A percentile compares a stretch with the other conserved stretches of the same genome.
These are phyloP conservation scores for Endogone sp. DNA, from an alignment of 192 early-diverging fungal genomes.

Conservation along the genomic window DNA sequence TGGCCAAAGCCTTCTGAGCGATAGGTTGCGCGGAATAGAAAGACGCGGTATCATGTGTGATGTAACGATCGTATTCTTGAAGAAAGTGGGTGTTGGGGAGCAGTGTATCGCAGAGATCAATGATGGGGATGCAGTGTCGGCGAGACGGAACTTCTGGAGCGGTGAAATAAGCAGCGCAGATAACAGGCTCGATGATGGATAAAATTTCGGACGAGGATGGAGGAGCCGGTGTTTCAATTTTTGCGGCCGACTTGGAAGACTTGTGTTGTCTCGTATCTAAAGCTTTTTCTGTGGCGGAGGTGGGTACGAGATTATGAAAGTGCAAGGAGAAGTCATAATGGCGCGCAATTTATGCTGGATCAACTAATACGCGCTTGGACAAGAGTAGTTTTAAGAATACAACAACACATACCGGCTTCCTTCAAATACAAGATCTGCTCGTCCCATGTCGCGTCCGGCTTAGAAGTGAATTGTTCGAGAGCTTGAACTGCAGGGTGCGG, in stretches of 20 bases:
- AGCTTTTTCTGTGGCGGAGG: slow-evolving; percentile 2
- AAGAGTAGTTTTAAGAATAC: neutral
- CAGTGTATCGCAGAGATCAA: slow-evolving; percentile 10
- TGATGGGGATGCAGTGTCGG: slow-evolving; percentile 25
- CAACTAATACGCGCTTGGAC: neutral
- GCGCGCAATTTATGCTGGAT: too few relatives aligned
- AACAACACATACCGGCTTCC: slow-evolving; percentile 17
- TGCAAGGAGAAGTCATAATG: neutral
- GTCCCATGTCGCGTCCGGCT: slow-evolving; percentile 19
- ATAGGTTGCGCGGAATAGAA: slow-evolving; percentile 2
- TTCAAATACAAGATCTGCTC: slow-evolving; percentile 25
- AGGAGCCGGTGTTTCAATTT: neutral
- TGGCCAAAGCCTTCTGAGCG: slow-evolving; percentile 34
- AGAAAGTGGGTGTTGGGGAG: neutral
- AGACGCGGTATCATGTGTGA: slow-evolving; percentile 10
- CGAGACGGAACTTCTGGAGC: slow-evolving; percentile 27
- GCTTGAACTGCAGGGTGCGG: neutral
- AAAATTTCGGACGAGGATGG: slow-evolving; percentile 17
- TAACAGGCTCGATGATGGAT: slow-evolving; percentile 19
- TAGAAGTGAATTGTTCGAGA: slow-evolving; percentile 7
- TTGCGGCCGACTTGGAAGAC: neutral
- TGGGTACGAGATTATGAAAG: neutral
- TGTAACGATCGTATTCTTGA: neutral
- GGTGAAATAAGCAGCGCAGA: slow-evolving; percentile 25
- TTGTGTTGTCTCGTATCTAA: neutral